Evolutionary conservation across 306 rosid species (phyloP).

Genomic region (Quercus ilex): DNA sequence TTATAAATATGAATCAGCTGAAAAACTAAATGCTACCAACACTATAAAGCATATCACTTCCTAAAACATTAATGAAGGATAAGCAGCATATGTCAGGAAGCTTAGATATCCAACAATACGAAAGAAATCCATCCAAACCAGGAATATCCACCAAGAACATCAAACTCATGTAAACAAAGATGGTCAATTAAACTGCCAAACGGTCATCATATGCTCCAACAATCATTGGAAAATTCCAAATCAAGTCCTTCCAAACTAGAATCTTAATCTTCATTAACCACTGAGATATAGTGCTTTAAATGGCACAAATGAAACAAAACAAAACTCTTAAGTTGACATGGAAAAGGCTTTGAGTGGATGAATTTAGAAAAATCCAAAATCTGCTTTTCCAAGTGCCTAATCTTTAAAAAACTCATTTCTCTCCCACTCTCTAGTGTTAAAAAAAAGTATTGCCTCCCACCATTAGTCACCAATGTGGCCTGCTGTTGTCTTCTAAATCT

Average conservation of each 20-base stretch:
- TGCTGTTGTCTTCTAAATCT: background rate
- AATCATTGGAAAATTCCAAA: background rate
- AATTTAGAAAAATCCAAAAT: background rate
- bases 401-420: background rate
- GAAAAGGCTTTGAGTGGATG: background rate
- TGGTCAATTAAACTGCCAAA: background rate
- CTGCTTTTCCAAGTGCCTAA: background rate
- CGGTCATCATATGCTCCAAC: background rate
- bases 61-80: background rate
- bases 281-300: background rate
- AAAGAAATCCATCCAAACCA: background rate
- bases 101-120: background rate
- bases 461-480: background rate
- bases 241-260: background rate
- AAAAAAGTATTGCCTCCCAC: background rate
- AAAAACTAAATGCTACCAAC: slow-evolving; percentile 6
- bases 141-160: background rate
- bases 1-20: slow-evolving; percentile 28
- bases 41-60: background rate
- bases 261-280: background rate
- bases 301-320: background rate
- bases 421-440: background rate
- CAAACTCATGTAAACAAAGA: background rate
- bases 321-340: background rate
- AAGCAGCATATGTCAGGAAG: background rate